Conservation (phyloP, 208 protist genomes). For the Crithidia brevicula region DNA sequence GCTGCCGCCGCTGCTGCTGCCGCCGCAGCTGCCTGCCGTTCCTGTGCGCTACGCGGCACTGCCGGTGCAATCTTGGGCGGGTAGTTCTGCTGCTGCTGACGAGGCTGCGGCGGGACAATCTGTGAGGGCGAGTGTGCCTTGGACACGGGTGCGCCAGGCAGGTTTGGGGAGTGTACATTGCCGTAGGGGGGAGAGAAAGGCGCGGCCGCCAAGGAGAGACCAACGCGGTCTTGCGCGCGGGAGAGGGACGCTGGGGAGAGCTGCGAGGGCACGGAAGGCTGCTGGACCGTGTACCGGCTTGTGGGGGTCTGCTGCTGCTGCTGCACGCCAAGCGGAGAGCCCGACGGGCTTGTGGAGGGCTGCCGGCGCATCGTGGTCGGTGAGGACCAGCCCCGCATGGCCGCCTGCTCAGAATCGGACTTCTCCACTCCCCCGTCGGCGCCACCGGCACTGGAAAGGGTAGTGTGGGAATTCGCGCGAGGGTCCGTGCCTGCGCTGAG, state of each 20-base stretch:
- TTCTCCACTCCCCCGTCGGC: conserved; percentile 2
- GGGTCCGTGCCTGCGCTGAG: conserved; percentile 2
- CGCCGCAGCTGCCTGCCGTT: conserved; percentile 26
- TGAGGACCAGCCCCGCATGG: conserved; percentile 28
- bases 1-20: conserved; percentile 21
- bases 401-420: conserved; percentile 21
- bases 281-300: conserved; percentile 13
- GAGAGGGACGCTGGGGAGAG: conserved; percentile 14
- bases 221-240: conserved; percentile 29
- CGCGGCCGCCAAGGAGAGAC: conserved; percentile 8
- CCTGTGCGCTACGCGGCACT: conserved; percentile 36
- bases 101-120: conserved; percentile 20
- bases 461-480: conserved; percentile 10
- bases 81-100: conserved; percentile 17
- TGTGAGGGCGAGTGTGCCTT: conserved; percentile 17
- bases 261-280: conserved; percentile 9
- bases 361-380: conserved; percentile 25
- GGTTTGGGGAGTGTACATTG: not conserved
- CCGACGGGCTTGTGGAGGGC: conserved; percentile 12
- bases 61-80: conserved; percentile 28
- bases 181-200: conserved; percentile 21
- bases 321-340: conserved; percentile 9
- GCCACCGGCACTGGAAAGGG: conserved; percentile 9
- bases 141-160: not conserved
- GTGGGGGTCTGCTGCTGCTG: conserved; percentile 21